Evolutionary conservation across 2,329 filamentous ascomycete genomes (phyloP), one percentile per base, ranked within the genome.

Genomic region (Didymella arachidicola): DNA sequence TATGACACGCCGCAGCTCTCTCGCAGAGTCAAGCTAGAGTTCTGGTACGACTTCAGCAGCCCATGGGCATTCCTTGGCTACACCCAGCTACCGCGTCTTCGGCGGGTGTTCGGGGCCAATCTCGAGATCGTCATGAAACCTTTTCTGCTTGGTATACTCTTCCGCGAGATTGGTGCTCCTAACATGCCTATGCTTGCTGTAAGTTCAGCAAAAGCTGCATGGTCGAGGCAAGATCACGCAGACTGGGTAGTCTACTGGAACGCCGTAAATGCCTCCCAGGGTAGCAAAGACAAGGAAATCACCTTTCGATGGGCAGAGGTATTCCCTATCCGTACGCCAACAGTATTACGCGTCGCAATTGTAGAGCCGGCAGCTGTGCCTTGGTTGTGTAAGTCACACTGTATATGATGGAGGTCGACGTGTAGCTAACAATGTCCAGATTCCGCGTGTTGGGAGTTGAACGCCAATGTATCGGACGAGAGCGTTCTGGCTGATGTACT

Each of bases 1-100:
- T 34, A 47, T 19, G 65, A 12, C 8, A n/a, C 19, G 11, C 11
- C 62, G 25, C 51, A 42, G 19, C 26, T 63, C 6, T 53, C 27
- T 2, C 48, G 34, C 8, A 63, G 45, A 43, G 59, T 66, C 1
- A 68, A 57, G 32, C 10, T 77, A 1, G 69, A 76, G 29, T 75
- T 75, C 30, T 76, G 72, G 73, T 75, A 66, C 48, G 73, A 76
- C 22, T 77, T 75, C 50, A 72, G 69, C 44, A 70, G 65, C 36
- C 73, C 73, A 0, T 76, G 74, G 74, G 72, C 72, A 0, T 76
- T 74, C 45, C 45, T 77, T 2, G 74, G 71, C 8, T 76, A 72
- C 59, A 72, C 72, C 1, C 73, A 76, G 34, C 62, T 77, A 1
- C 57, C 68, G 3, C 55, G 72, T 4, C 48, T 77, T 1, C 63